Evolutionary conservation across 768 basidiomycete species (phyloP).

Genomic region (Mycena sanguinolenta): DNA sequence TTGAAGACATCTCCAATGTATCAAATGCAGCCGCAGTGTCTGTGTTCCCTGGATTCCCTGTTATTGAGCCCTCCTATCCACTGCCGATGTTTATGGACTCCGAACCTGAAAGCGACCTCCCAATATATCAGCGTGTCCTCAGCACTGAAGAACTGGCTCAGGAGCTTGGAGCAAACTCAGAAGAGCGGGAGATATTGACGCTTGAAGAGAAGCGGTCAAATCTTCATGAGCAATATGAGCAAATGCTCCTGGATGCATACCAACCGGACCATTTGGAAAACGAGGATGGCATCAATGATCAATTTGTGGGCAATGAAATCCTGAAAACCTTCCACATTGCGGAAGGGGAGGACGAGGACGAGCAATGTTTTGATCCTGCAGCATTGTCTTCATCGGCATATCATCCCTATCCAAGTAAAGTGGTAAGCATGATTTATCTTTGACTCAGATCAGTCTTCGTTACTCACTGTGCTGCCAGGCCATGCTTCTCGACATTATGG

Average conservation of each 20-base stretch:
- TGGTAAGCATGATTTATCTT: neutral
- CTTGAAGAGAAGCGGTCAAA: slow-evolving; percentile 10
- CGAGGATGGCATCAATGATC: neutral
- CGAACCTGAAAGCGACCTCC: neutral
- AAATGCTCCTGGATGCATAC: slow-evolving; percentile 13
- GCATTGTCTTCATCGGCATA: neutral
- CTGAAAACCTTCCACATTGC: neutral
- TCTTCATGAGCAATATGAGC: slow-evolving; percentile 16
- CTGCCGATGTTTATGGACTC: neutral
- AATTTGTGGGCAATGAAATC: slow-evolving; percentile 14
- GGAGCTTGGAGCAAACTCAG: slow-evolving; percentile 10
- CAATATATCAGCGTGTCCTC: neutral
- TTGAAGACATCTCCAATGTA: too few relatives aligned
- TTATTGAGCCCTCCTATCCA: neutral
- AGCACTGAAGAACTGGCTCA: slow-evolving; percentile 2
- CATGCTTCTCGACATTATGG: too few relatives aligned
- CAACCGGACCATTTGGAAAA: slow-evolving; percentile 9
- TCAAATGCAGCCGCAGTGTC: too few relatives aligned
- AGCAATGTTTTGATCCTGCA: slow-evolving; percentile 4
- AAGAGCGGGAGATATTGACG: neutral
- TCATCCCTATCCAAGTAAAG: slow-evolving; percentile 14
- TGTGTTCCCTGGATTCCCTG: too few relatives aligned
- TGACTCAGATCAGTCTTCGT: too few relatives aligned
- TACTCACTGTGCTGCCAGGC: too few relatives aligned
- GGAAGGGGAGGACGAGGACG: slow-evolving; percentile 1